phyloP scores from a whole-genome alignment of 805 yeast genomes.

The Ogataea parapolymorpha region DNA sequence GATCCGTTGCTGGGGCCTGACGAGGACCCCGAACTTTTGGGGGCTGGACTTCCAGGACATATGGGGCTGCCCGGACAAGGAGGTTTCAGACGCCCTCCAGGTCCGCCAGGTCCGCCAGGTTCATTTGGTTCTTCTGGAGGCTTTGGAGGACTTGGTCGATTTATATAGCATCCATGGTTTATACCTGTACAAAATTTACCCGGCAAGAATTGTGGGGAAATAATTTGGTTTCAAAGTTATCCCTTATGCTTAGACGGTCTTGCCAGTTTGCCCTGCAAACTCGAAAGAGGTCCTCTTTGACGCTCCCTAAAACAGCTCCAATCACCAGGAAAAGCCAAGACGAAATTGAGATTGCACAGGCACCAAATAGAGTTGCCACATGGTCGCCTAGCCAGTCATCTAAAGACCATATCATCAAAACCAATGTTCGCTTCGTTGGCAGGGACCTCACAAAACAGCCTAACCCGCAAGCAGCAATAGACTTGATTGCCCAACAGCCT shows the following conservation, averaged over 20 bases:
- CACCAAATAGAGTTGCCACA: slow-evolving; percentile 67
- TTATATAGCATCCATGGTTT: slow-evolving; percentile 1
- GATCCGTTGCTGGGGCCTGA: slow-evolving; percentile 48
- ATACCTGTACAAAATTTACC: slow-evolving; percentile 5
- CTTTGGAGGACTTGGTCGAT: slow-evolving; percentile 3
- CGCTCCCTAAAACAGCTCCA: slow-evolving; percentile 15
- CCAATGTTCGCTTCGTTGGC: slow-evolving; percentile 67
- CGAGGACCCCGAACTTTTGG: slow-evolving; percentile 41
- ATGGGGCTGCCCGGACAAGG: slow-evolving; percentile 25
- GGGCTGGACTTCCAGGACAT: slow-evolving; percentile 45
- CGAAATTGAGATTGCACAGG: slow-evolving; percentile 42
- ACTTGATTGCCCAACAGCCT: slow-evolving; percentile 73
- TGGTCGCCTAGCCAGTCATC: slow-evolving; percentile 73
- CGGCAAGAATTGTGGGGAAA: slow-evolving; percentile 7
- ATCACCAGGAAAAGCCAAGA: slow-evolving; percentile 10
- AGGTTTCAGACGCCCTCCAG: slow-evolving; percentile 15
- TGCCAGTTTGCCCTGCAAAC: neutral
- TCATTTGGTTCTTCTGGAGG: slow-evolving; percentile 13
- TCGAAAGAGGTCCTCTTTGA: slow-evolving; percentile 1
- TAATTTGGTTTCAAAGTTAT: neutral
- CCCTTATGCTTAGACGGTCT: slow-evolving; percentile 1
- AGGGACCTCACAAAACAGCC: slow-evolving; percentile 69
- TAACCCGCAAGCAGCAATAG: slow-evolving; percentile 79
- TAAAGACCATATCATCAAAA: slow-evolving; percentile 51
- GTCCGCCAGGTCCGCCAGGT: slow-evolving; percentile 11